phyloP scores from a whole-genome alignment of 106 monocot species.

The Dactylorhiza incarnata region DNA sequence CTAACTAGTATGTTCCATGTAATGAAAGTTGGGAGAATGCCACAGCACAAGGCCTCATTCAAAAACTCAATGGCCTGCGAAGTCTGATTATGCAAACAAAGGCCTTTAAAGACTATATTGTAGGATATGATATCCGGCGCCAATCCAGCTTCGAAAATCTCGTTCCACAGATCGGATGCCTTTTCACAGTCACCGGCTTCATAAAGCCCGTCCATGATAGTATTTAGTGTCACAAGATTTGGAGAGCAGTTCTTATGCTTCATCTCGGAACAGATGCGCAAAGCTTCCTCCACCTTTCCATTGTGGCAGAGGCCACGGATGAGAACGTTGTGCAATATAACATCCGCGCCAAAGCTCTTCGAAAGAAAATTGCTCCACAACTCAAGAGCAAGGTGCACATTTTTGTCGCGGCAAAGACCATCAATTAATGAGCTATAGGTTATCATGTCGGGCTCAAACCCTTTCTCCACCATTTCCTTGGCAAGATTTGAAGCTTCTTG shows the following conservation, averaged over 20 bases:
- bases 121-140: conserved; percentile 82
- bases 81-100: conserved; percentile 53
- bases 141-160: conserved; percentile 61
- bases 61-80: conserved; percentile 51
- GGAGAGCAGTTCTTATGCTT: conserved; percentile 43
- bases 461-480: conserved; percentile 81
- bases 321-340: conserved; percentile 64
- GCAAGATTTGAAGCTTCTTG: conserved; percentile 55
- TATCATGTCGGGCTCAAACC: conserved; percentile 54
- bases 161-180: conserved; percentile 57
- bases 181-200: conserved; percentile 39
- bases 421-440: conserved; percentile 74
- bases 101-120: conserved; percentile 74
- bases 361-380: conserved; percentile 52
- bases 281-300: conserved; percentile 56
- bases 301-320: conserved; percentile 71
- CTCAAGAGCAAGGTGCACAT: conserved; percentile 51
- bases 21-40: conserved; percentile 49
- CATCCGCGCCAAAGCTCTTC: conserved; percentile 46
- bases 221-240: conserved; percentile 72
- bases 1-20: conserved; percentile 80
- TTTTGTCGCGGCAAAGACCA: conserved; percentile 78
- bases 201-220: conserved; percentile 76
- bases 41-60: conserved; percentile 36
- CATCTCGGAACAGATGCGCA: conserved; percentile 49